Evolutionary conservation across 2,329 filamentous ascomycete species (phyloP), one percentile per base, ranked within the genome.

Genomic region (Mariannaea sp.): DNA sequence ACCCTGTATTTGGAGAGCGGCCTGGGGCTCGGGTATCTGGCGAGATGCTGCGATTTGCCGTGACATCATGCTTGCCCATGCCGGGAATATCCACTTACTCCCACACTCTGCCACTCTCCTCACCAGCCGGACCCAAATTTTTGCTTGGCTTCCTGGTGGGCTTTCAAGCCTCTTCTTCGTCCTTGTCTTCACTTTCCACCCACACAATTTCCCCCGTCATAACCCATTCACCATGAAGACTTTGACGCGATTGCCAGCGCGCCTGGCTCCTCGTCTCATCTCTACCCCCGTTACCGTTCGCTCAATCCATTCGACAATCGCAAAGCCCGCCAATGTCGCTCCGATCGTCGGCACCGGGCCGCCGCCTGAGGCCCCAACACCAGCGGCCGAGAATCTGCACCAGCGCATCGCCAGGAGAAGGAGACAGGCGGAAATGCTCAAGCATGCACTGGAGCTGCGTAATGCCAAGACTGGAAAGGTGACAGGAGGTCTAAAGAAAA

Each of bases 301-400:
- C 9, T 53, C 69, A 4, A 59, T 77, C 54, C 72, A 72, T 57
- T 64, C 68, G 43, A 68, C 68, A 36, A 55, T 64, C 52, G 58
- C 61, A 43, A 67, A 70, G 49, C 60, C 73, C 17, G 80, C 80
- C 42, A 73, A 77, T 58, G 79, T 82, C 55, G 75, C 75, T 22
- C 76, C 82, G 36, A 73, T 83, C 57, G 75, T 81, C 57, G 80
- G 80, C 56, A 76, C 80, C 27, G 83, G 84, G 2, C 84, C 84
- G 48, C 84, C 84, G 6, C 84, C 84, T 3, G 73, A 77, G 51
- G 73, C 83, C 1, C 84, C 84, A 1, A 62, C 71, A 19, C 77
- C 82, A 9, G 65, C 67, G 29, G 70, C 71, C 30, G 73, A 70
- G 56, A 71, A 73, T 46, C 70, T 70, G 13, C 71, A 75, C 49